A percentile compares a stretch with the other conserved stretches of the same genome.
These are phyloP conservation scores for Neofusicoccum cordaticola DNA, from an alignment of 2,329 filamentous ascomycete species.

Conservation along the genomic window DNA sequence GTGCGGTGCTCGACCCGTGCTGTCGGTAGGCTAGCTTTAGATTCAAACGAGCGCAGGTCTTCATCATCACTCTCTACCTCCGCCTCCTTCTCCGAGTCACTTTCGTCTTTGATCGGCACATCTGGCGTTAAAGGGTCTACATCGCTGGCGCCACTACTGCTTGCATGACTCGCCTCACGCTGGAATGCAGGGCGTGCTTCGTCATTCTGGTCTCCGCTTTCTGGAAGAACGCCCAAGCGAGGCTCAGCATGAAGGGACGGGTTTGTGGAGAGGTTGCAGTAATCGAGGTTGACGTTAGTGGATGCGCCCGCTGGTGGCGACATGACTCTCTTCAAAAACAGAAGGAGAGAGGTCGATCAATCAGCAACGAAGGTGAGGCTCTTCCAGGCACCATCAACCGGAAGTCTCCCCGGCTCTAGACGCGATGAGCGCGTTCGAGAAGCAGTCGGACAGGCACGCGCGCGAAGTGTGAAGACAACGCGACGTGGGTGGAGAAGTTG, in stretches of 20 bases:
- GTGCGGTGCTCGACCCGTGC: not conserved
- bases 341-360: not conserved
- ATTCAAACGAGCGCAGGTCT: not conserved
- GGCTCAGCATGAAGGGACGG: not conserved
- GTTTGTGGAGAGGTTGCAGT: not conserved
- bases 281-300: not conserved
- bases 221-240: not conserved
- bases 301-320: not conserved
- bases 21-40: not conserved
- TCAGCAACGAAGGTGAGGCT: not conserved
- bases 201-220: too few relatives aligned
- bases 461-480: too few relatives aligned
- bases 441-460: too few relatives aligned
- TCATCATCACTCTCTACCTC: not conserved
- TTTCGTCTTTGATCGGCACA: not conserved
- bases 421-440: too few relatives aligned
- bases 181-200: too few relatives aligned
- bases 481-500: too few relatives aligned
- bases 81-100: not conserved
- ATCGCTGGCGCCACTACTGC: not conserved
- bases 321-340: not conserved
- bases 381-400: not conserved
- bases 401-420: too few relatives aligned
- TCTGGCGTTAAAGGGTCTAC: not conserved
- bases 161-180: too few relatives aligned